Evolutionary conservation across 371 early-diverging fungal genomes (phyloP).

Genomic region (Actinomortierella wolfii): DNA sequence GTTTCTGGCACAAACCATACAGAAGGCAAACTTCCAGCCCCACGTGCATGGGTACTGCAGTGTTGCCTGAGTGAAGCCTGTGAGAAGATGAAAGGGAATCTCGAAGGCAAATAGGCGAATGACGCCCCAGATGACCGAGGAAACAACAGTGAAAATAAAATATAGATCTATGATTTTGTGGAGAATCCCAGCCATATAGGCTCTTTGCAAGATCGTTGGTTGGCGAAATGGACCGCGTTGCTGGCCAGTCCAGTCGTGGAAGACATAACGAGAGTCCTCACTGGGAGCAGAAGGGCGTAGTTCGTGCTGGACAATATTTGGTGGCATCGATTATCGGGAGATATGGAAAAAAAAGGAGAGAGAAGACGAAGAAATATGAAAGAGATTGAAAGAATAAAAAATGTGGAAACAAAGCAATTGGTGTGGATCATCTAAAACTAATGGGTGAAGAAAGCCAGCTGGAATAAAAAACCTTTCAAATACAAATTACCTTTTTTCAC

Average conservation of each 20-base stretch:
- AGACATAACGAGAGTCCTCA: neutral
- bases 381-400: neutral
- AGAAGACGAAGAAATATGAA: neutral
- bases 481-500: too few species aligned
- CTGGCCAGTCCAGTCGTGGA: neutral
- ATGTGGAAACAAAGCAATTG: too few species aligned
- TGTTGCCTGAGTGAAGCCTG: slow-evolving; percentile 22
- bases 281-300: neutral
- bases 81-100: slow-evolving; percentile 20
- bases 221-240: neutral
- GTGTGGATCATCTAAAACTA: too few species aligned
- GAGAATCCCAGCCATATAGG: slow-evolving; percentile 26
- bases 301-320: neutral
- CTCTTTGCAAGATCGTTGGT: slow-evolving; percentile 8
- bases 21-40: slow-evolving; percentile 28
- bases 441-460: too few species aligned
- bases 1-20: slow-evolving; percentile 32
- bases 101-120: slow-evolving; percentile 16
- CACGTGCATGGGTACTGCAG: slow-evolving; percentile 27
- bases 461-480: too few species aligned
- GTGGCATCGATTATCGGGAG: neutral
- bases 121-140: slow-evolving; percentile 10
- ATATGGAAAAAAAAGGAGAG: neutral
- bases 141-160: slow-evolving; percentile 8
- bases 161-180: slow-evolving; percentile 21